phyloP scores from a whole-genome alignment of 805 yeast species.

The Saccharomyces paradoxus region DNA sequence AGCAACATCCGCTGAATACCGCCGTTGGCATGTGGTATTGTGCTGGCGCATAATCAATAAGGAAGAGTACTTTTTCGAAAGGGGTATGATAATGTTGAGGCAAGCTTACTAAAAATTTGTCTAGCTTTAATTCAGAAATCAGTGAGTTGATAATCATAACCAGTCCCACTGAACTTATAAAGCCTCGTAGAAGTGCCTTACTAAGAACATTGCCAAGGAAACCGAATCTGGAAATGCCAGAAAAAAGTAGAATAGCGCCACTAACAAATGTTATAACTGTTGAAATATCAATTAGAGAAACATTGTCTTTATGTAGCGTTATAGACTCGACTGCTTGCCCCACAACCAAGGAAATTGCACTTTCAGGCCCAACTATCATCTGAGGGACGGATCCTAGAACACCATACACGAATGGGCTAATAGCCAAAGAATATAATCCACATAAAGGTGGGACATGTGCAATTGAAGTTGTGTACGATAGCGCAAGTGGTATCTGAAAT shows the following conservation, averaged over 20 bases:
- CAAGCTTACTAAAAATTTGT: conserved; percentile 36
- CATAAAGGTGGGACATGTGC: conserved; percentile 78
- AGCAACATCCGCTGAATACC: conserved; percentile 46
- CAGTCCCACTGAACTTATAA: conserved; percentile 76
- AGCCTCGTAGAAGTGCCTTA: conserved; percentile 70
- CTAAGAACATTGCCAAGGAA: conserved; percentile 75
- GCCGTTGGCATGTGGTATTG: conserved; percentile 54
- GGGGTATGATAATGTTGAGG: conserved; percentile 61
- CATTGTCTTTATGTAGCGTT: conserved; percentile 34
- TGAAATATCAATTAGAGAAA: conserved; percentile 48
- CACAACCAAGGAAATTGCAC: conserved; percentile 73
- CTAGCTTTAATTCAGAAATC: conserved; percentile 65
- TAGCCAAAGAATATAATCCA: conserved; percentile 67
- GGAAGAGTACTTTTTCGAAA: conserved; percentile 54
- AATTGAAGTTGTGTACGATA: conserved; percentile 65
- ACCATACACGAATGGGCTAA: conserved; percentile 73
- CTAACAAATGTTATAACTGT: conserved; percentile 65
- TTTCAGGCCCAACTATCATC: conserved; percentile 88
- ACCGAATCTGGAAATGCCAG: conserved; percentile 80
- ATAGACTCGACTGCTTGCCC: conserved; percentile 69
- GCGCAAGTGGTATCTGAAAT: conserved; percentile 80
- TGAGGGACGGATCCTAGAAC: conserved; percentile 80
- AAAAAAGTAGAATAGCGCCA: conserved; percentile 62
- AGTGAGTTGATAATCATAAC: conserved; percentile 74
- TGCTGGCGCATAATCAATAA: conserved; percentile 38